Conservation (phyloP, 2,329 filamentous ascomycete genomes). For the Colletotrichum magnum region DNA sequence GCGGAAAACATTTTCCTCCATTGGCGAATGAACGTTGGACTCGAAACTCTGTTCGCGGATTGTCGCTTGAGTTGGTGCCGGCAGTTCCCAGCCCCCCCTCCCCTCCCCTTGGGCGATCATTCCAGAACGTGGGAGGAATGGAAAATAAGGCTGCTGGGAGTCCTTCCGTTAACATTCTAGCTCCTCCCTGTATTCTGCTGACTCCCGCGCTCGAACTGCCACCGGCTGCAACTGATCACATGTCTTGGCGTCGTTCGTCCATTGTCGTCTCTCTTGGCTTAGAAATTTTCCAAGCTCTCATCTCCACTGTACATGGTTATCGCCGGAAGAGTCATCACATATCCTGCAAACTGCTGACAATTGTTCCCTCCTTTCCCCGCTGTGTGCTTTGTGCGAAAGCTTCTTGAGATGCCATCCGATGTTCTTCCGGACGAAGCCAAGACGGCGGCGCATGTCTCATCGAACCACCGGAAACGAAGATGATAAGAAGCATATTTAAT, state of each 20-base stretch:
- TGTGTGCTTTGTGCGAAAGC: too few species aligned
- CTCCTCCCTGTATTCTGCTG: neutral
- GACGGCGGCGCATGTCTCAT: too few species aligned
- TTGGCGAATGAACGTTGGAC: slow-evolving; percentile 14
- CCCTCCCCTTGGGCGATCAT: neutral
- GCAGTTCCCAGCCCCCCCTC: neutral
- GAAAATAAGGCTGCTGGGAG: slow-evolving; percentile 7
- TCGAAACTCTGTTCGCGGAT: neutral
- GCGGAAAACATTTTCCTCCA: slow-evolving; percentile 23
- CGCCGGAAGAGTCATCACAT: neutral
- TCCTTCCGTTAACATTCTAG: neutral
- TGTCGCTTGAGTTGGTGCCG: too few species aligned
- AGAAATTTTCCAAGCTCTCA: slow-evolving; percentile 1
- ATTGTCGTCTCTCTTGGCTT: neutral
- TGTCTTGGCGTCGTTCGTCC: neutral
- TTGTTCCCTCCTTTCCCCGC: too few species aligned
- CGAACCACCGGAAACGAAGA: too few species aligned
- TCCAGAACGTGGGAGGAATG: neutral
- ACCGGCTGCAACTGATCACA: slow-evolving; percentile 17
- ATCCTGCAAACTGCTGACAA: too few species aligned
- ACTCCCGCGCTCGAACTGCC: too few species aligned
- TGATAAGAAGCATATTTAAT: too few species aligned
- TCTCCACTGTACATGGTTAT: too few species aligned
- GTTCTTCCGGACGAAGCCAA: too few species aligned
- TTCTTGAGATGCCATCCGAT: too few species aligned